Base-by-base conservation (phyloP, 2,329 filamentous ascomycete species). In the Exophiala viscosa region DNA sequence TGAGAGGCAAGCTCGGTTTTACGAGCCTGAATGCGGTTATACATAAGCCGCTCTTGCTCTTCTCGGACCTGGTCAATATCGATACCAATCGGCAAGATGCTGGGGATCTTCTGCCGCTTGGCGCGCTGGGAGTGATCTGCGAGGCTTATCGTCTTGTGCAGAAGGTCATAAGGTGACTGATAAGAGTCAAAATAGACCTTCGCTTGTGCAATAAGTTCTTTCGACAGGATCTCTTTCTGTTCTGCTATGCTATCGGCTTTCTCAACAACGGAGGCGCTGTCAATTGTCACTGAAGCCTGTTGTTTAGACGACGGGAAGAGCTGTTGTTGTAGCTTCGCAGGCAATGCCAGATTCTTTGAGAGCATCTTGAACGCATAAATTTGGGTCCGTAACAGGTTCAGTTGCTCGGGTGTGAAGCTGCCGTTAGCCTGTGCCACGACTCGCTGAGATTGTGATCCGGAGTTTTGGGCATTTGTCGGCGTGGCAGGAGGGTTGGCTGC, bases 331-430 rank as follows among this genome's bases (percentile, higher is more conserved):
- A 96, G 81, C 57, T 83, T 80, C 28, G 81, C 71, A 1, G 92
- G 90, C 3, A 97, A 83, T 0, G 90, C 86, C 11, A 87, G 78
- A 62, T 96, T 96, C 70, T 93, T 95, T 4, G 88, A 86, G 3
- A 99, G 77, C 60, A 90, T 80, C 71, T 95, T 95, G 73, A 96
- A 97, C 0, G 92, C 91, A 62, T 86, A 80, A 45, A 97, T 96
- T 68, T 99, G 93, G 60, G 88, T 85, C 55, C 89, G 81, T 8
- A 99, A 75, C 39, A 88, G 82, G 18, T 80, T 78, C 41, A 96
- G 75, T 68, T 99, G 93, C 51, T 93, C 87, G 18, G 81, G 80
- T 10, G 84, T 85, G 67, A 96, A 91, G 56, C 84, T 84, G 45
- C 79, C 78, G 45, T 54, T 64, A 32, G 49, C 44, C 42, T 64